These are phyloP conservation scores for Boletus insuetus DNA, from an alignment of 768 basidiomycete species.

Conservation along the genomic window DNA sequence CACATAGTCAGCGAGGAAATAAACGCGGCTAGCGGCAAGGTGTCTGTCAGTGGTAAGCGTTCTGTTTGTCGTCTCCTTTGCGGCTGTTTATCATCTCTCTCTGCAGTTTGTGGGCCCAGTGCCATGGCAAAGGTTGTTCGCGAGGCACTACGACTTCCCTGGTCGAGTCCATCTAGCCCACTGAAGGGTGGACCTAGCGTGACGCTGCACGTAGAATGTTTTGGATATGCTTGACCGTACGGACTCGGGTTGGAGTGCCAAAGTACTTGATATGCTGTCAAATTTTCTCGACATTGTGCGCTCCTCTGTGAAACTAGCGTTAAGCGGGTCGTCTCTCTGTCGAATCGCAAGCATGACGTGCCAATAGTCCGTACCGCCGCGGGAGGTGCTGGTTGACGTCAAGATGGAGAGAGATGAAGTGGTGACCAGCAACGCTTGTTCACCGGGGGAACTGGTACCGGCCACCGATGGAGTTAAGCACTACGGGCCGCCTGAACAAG, in stretches of 20 bases:
- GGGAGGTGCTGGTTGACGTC: too few relatives aligned
- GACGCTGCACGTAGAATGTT: conserved; percentile 32
- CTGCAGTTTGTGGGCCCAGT: conserved; percentile 37
- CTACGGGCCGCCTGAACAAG: too few relatives aligned
- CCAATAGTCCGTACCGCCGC: neutral
- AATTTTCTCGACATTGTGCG: too few relatives aligned
- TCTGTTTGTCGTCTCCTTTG: neutral
- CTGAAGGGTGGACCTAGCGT: conserved; percentile 34
- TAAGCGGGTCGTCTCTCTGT: too few relatives aligned
- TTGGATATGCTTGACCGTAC: conserved; percentile 30
- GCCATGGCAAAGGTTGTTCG: conserved; percentile 36
- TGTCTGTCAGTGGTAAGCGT: conserved; percentile 44
- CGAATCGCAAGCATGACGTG: too few relatives aligned
- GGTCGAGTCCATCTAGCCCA: conserved; percentile 22
- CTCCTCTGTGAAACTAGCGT: too few relatives aligned
- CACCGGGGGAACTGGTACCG: too few relatives aligned
- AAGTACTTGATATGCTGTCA: too few relatives aligned
- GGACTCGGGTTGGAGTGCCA: neutral
- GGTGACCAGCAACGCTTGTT: neutral
- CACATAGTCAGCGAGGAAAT: conserved; percentile 37
- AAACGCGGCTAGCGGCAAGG: conserved; percentile 25
- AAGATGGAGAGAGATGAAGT: neutral
- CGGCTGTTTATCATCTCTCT: neutral
- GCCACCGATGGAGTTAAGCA: too few relatives aligned
- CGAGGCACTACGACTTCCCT: conserved; percentile 34